Evolutionary conservation across 1,139 yeast species (phyloP), one percentile per base, ranked within the genome.

Genomic region (Magnusiomyces fungicola): DNA sequence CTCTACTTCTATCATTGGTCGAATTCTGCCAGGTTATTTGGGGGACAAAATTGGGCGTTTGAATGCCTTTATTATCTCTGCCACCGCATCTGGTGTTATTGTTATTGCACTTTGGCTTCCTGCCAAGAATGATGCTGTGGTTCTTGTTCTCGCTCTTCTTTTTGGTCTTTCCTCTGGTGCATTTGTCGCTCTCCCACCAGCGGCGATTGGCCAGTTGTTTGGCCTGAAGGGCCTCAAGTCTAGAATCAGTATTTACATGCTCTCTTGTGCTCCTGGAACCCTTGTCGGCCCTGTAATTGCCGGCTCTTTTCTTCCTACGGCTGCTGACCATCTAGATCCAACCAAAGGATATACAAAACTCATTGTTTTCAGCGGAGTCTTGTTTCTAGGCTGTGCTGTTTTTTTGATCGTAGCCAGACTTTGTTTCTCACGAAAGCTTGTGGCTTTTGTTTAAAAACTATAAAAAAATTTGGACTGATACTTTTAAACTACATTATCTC

Each of bases 191-290:
- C 53, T 73, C 47, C 62, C 68, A 2, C 75, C 76, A 1, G 62
- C 70, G 0, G 56, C 64, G 18, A 53, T 69, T 34, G 64, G 65
- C 1, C 85, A 80, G 59, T 75, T 81, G 16, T 60, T 61, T 55
- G 64, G 63, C 2, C 74, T 80, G 12, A 75, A 77, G 30, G 74
- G 72, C 48, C 41, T 55, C 12, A 49, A 53, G 6, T 51, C 76
- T 53, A 73, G 83, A 25, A 78, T 79, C 57, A 81, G 84, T 0
- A 69, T 79, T 61, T 76, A 79, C 57, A 77, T 78, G 55, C 67
- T 78, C 37, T 73, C 80, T 48, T 72, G 81, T 1, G 55, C 55
- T 1, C 75, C 81, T 53, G 76, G 77, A 36, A 70, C 78, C 12
- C 63, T 81, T 45, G 69, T 72, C 1, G 71, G 76, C 3, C 66